Percentiles rank a stretch among this genome's conserved stretches.
These are phyloP conservation scores for Porogramme epimiltina DNA, from an alignment of 1,284 basidiomycete genomes.

Conservation along the genomic window DNA sequence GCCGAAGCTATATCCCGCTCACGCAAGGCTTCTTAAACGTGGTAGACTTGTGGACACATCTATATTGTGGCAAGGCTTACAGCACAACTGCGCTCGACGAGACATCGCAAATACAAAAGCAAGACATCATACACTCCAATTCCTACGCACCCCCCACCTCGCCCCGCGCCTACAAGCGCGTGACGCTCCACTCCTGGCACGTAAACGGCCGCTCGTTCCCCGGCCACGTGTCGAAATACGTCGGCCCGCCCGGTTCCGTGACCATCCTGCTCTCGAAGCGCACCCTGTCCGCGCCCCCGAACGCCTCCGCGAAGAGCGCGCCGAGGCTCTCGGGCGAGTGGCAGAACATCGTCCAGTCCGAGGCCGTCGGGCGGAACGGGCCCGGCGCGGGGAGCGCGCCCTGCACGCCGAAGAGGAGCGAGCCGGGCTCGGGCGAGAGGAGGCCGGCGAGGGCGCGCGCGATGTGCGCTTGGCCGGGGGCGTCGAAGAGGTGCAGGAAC, in stretches of 20 bases:
- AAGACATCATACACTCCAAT: no score
- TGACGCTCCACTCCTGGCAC: conserved; percentile 8
- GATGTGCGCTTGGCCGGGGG: conserved; percentile 40
- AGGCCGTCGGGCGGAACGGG: conserved; percentile 1
- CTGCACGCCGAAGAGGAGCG: conserved; percentile 38
- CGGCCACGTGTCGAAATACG: conserved; percentile 9
- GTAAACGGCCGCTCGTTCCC: conserved; percentile 7
- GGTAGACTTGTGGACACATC: no score
- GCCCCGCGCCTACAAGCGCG: neutral
- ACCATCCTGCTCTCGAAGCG: conserved; percentile 29
- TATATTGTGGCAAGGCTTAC: no score
- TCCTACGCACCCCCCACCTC: no score
- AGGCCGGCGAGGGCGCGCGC: conserved; percentile 41
- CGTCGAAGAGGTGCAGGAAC: conserved; percentile 52
- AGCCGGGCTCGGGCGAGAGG: conserved; percentile 35
- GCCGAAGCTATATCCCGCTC: no score
- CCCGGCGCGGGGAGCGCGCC: conserved; percentile 15
- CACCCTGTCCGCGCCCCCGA: conserved; percentile 36
- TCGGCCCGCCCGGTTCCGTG: conserved; percentile 6
- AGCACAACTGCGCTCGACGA: no score
- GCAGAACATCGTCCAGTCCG: conserved; percentile 26
- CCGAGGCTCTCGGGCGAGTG: conserved; percentile 42
- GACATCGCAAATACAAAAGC: no score
- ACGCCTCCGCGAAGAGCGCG: conserved; percentile 44
- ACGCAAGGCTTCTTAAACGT: no score